Conservation (phyloP, 139 green algal genomes). For the Spirogloea muscicola region DNA sequence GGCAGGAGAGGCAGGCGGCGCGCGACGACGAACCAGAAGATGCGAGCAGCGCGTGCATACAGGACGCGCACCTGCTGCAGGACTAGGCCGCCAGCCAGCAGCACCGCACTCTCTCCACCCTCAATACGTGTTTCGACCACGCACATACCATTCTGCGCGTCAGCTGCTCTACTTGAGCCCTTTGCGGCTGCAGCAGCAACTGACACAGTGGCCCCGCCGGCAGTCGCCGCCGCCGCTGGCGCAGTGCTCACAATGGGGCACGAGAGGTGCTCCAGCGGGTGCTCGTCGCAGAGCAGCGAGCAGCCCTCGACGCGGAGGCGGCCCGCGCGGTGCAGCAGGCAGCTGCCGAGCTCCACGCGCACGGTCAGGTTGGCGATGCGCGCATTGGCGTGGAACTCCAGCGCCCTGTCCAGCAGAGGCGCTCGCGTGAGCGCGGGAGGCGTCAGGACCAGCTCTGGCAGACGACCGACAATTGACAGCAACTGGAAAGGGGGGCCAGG, state of each 20-base stretch:
- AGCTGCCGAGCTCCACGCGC: slow-evolving; percentile 13
- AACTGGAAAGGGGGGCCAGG: background rate
- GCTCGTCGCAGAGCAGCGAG: slow-evolving; percentile 8
- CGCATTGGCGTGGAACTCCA: slow-evolving; percentile 29
- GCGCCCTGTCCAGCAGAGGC: slow-evolving; percentile 12
- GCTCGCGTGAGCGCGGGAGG: background rate
- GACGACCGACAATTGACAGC: background rate
- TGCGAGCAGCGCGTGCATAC: background rate
- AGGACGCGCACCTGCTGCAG: slow-evolving; percentile 4
- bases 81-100: background rate
- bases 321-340: slow-evolving; percentile 19
- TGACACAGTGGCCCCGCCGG: background rate
- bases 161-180: background rate
- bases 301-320: slow-evolving; percentile 14
- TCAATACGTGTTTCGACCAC: slow-evolving; percentile 26
- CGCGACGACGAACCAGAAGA: slow-evolving; percentile 9
- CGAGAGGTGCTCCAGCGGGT: slow-evolving; percentile 31
- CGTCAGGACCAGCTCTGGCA: background rate
- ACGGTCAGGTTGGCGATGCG: slow-evolving; percentile 27
- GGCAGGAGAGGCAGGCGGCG: too few relatives aligned
- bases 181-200: background rate
- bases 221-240: background rate
- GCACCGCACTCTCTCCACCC: slow-evolving; percentile 13
- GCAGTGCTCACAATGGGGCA: slow-evolving; percentile 28
- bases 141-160: background rate